These are phyloP conservation scores for Nematocida ironsii DNA, from an alignment of 371 early-diverging fungal genomes.

Conservation along the genomic window DNA sequence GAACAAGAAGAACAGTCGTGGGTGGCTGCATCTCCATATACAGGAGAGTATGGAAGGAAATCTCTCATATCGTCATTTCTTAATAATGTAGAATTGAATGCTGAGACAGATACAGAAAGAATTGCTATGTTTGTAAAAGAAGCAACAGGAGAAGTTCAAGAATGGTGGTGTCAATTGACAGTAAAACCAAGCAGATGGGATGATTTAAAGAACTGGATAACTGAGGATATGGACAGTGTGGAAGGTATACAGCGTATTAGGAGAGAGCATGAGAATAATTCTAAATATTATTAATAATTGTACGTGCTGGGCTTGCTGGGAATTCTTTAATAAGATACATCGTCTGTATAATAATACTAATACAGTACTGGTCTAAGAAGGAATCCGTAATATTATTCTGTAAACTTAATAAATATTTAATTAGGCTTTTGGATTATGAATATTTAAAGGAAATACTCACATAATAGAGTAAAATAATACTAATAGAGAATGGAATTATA, in stretches of 20 bases:
- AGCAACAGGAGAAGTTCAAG: background rate
- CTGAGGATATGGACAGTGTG: conserved; percentile 12
- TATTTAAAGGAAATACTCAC: too few species aligned
- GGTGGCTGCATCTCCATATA: background rate
- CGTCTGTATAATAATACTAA: too few species aligned
- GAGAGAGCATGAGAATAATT: background rate
- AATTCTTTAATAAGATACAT: too few species aligned
- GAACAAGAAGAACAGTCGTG: background rate
- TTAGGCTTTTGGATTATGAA: too few species aligned
- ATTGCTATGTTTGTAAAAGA: conserved; percentile 1
- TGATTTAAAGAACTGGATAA: conserved; percentile 9
- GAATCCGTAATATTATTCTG: too few species aligned
- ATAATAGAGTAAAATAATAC: too few species aligned
- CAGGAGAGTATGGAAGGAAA: background rate
- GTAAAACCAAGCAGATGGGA: conserved; percentile 4
- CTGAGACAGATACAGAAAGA: background rate
- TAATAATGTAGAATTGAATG: background rate
- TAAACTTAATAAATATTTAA: background rate
- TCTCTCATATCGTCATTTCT: background rate
- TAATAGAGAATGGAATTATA: too few species aligned
- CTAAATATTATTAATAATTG: background rate
- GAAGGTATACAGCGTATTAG: conserved; percentile 2
- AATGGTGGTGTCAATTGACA: conserved; percentile 6
- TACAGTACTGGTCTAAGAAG: too few species aligned
- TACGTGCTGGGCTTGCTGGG: background rate